Percentiles rank a stretch among this genome's conserved stretches.
phyloP scores from a whole-genome alignment of 257 asterid genomes.

The Solanum ossicruentum region DNA sequence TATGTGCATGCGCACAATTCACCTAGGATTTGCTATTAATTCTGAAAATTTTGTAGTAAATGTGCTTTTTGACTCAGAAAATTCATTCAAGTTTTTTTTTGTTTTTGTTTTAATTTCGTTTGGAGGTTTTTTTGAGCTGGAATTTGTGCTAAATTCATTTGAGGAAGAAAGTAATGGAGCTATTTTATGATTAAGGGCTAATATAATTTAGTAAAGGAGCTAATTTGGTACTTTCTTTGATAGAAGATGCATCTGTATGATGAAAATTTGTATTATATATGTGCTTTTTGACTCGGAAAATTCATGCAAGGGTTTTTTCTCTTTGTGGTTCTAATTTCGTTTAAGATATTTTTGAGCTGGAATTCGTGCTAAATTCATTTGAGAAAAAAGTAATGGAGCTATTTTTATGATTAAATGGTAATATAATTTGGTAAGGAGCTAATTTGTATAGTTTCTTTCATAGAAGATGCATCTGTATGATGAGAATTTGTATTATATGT shows the following conservation, averaged over 20 bases:
- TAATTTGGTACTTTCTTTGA: not conserved
- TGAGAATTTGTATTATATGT: not conserved
- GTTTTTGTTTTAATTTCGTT: not conserved
- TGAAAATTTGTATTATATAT: not conserved
- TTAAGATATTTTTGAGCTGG: not conserved
- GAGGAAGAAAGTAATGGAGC: not conserved
- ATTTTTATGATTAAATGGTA: not conserved
- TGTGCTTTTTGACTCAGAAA: not conserved
- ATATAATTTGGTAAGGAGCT: not conserved
- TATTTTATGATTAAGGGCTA: not conserved
- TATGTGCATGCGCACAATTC: not conserved
- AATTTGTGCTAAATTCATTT: not conserved
- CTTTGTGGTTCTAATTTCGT: not conserved
- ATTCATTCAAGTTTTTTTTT: not conserved
- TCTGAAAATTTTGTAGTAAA: not conserved
- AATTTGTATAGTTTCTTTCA: not conserved
- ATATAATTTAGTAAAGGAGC: not conserved
- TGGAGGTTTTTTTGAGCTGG: not conserved
- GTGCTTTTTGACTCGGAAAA: not conserved
- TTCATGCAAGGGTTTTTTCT: not conserved
- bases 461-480: constrained; percentile 31
- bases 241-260: constrained; percentile 31
- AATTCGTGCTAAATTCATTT: not conserved
- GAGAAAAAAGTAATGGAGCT: not conserved
- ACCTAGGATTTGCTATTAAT: not conserved